Base-by-base conservation (phyloP, 805 yeast genomes). In the Candida silvicultrix region DNA sequence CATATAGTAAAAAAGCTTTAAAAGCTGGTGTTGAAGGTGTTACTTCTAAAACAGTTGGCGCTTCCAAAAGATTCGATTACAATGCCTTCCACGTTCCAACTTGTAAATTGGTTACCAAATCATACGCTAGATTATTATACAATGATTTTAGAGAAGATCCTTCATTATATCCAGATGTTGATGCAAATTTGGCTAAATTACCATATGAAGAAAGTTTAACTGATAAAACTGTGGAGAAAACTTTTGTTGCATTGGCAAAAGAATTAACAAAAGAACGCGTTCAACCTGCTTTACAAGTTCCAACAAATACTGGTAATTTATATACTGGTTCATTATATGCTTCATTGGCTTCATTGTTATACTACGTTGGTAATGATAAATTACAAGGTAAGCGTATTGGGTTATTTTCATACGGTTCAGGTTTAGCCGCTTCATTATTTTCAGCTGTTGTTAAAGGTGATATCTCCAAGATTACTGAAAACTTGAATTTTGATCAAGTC, bases 291-390 rank as follows among this genome's bases (percentile, higher is more conserved):
- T 74, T 94, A 66, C 74, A 71, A 57, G 89, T 89, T 40, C 92
- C 98, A 63, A 92, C 98, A 52, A 92, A 92, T 71, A 89, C 95
- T 52, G 99, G 99, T 71, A 94, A 94, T 78, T 85, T 90, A 87
- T 94, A 94, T 78, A 88, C 98, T 40, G 98, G 90, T 53, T 87
- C 97, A 32, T 81, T 89, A 41, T 94, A 86, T 78, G 83, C 95
- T 32, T 79, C 96, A 8, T 76, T 94, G 49, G 77, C 92, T 29
- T 92, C 98, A 14, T 71, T 89, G 54, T 73, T 94, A 58, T 80
- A 76, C 63, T 85, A 74, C 63, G 85, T 84, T 51, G 90, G 88
- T 39, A 75, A 78, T 45, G 94, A 83, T 40, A 70, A 77, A 45
- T 76, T 92, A 57, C 89, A 83, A 67, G 78, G 78, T 58, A 88